Evolutionary conservation across 371 early-diverging fungal genomes (phyloP).

Genomic region (Thermomucor indicae-seudaticae): DNA sequence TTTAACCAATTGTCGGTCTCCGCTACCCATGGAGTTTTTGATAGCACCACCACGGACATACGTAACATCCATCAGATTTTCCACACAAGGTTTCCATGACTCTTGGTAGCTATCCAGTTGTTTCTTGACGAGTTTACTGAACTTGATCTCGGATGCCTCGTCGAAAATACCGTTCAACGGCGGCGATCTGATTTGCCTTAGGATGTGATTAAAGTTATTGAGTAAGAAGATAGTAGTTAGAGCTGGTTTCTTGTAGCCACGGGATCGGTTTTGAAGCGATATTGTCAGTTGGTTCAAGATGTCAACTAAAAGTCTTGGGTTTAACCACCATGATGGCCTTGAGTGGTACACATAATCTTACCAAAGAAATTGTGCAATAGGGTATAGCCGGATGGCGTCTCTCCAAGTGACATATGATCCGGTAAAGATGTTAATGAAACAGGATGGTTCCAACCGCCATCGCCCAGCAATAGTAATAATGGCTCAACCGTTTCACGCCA

Average conservation of each 20-base stretch:
- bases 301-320: slow-evolving; percentile 32
- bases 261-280: slow-evolving; percentile 62
- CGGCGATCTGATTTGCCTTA: slow-evolving; percentile 62
- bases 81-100: slow-evolving; percentile 73
- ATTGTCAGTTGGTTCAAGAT: slow-evolving; percentile 57
- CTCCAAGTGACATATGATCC: slow-evolving; percentile 10
- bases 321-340: slow-evolving; percentile 3
- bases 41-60: slow-evolving; percentile 65
- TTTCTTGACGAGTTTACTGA: slow-evolving; percentile 60
- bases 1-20: slow-evolving; percentile 70
- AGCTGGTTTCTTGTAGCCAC: slow-evolving; percentile 74
- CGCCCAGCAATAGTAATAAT: slow-evolving; percentile 49
- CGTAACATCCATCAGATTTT: slow-evolving; percentile 70
- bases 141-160: slow-evolving; percentile 47
- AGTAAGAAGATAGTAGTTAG: slow-evolving; percentile 71
- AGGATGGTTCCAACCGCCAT: slow-evolving; percentile 61
- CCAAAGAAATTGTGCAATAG: slow-evolving; percentile 28
- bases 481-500: slow-evolving; percentile 61
- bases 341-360: slow-evolving; percentile 13
- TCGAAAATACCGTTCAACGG: slow-evolving; percentile 54
- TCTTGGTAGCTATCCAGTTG: slow-evolving; percentile 63
- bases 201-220: slow-evolving; percentile 79
- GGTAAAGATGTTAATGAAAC: slow-evolving; percentile 10
- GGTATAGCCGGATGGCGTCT: slow-evolving; percentile 22
- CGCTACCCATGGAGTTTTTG: slow-evolving; percentile 59